Conservation (phyloP, 805 yeast genomes). For the Candida coleopterorum region DNA sequence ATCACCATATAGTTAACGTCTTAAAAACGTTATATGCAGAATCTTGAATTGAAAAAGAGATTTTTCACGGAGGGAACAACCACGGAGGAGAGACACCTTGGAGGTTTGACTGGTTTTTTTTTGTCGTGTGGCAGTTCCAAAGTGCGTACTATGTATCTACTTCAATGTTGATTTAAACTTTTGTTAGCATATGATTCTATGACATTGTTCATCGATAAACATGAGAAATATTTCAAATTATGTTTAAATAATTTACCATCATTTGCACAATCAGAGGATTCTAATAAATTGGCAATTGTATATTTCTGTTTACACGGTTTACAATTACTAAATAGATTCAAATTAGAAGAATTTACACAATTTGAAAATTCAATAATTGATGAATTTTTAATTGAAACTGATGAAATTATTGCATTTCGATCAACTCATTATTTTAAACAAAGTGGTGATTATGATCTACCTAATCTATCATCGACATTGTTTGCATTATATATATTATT, state of each 20-base stretch:
- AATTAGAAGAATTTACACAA: slow-evolving; percentile 11
- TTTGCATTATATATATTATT: slow-evolving; percentile 62
- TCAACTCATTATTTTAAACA: slow-evolving; percentile 48
- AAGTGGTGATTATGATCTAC: slow-evolving; percentile 44
- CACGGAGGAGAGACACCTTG: too few relatives aligned
- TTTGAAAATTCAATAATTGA: slow-evolving; percentile 39
- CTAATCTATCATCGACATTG: slow-evolving; percentile 70
- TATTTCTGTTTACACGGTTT: slow-evolving; percentile 68
- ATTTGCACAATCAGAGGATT: slow-evolving; percentile 56
- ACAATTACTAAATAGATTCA: slow-evolving; percentile 37
- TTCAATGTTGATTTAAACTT: too few relatives aligned
- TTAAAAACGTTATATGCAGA: too few relatives aligned
- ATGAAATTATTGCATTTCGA: slow-evolving; percentile 45
- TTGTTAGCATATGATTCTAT: too few relatives aligned
- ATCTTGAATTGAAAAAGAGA: too few relatives aligned
- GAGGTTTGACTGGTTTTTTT: too few relatives aligned
- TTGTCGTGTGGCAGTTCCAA: too few relatives aligned
- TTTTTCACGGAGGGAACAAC: too few relatives aligned
- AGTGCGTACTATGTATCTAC: too few relatives aligned
- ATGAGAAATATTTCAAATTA: slow-evolving; percentile 44
- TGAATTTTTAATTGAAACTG: slow-evolving; percentile 34
- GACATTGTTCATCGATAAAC: slow-evolving; percentile 23
- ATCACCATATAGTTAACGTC: too few relatives aligned
- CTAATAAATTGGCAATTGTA: slow-evolving; percentile 63
- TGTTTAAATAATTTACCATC: slow-evolving; percentile 53